Base-by-base conservation (phyloP, 169 alveolate species). In the Eimeria tenella region DNA sequence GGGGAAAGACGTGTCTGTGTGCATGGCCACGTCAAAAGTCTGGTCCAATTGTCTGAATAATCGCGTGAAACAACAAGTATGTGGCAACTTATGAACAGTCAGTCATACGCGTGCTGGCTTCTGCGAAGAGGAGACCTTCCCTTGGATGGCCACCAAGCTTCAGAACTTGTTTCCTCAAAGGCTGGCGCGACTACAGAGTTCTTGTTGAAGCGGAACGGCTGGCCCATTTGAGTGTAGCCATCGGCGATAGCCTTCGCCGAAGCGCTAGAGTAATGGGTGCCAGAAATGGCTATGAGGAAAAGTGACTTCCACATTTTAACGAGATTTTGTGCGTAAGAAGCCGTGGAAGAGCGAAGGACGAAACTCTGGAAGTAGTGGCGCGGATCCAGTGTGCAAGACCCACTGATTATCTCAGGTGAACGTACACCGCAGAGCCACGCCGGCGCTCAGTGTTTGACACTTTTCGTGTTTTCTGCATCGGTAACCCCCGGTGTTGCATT, bases 161-260 rank as follows among this genome's bases (percentile, higher is more conserved):
- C 68, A 8, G 86, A 71, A 50, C 53, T 65, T 49, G 77, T 71
- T 31, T 79, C 95, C 21, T 70, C 86, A 31, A 56, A 63, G 25
- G 84, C 70, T 13, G 95, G 86, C 52, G 75, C 79, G 55, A 42
- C n/a, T 5, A 58, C 71, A 68, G 52, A 25, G 50, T 52, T 62
- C 86, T 91, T 91, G 42, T 23, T 71, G 70, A 91, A 91, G 60
- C 88, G 95, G 79, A 91, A 91, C 19, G 95, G 95, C 9, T 86
- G 92, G 50, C 95, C 95, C 93, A 68, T 79, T 68, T 91, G 95
- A 42, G 74, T 81, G 56, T 79, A 91, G 58, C 93, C 95, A 70
- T 73, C 88, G 6, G 91, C 88, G 58, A 70, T 86, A 84, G 86
- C 93, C 93, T 52, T 73, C 15, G 90, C 53, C 5, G 63, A 74